Evolutionary conservation across 306 rosid species (phyloP), one percentile per base, ranked within the genome.

Genomic region (Sesbania bispinosa): DNA sequence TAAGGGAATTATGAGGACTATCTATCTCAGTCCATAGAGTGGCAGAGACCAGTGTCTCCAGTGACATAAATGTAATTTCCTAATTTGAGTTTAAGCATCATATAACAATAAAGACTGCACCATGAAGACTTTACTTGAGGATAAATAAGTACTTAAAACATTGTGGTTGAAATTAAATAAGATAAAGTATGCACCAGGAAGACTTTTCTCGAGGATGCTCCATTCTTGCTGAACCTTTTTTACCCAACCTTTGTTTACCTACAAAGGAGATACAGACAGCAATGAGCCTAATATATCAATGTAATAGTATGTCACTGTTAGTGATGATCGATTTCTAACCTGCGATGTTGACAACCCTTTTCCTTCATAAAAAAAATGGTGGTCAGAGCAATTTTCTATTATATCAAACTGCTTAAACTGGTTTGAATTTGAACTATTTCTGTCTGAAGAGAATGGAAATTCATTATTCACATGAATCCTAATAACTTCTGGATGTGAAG

Each of bases 151-250:
- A 46, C 57, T 59, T 50, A 38, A 33, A 69, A 41, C 24, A 65
- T 6, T 0, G 7, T 66, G 58, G 3, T 30, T 77, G 41, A 59
- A 38, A 71, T n/a, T 45, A 41, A 72, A 32, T 10, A 80, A 36
- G 58, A 77, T 30, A 38, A 62, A 67, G 79, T 80, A 66, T 79
- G 48, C 23, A 95, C 99, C 99, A 26, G 99, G 96, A 70, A 91
- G 96, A 85, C 75, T 85, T 79, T 83, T 86, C 83, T 88, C 85
- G 6, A 95, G 90, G 72, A 86, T 87, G 90, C 82, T 80, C 99
- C 99, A 95, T 77, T 95, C 99, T 77, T 83, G 96, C 54, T 89
- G 99, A 75, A 95, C 87, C 85, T 83, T 95, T 85, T 89, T 95
- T 50, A 82, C 73, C 99, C 97, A 95, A 69, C 87, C 72, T 79